Conservation (phyloP, 257 asterid genomes). For the Nicotiana noctiflora region DNA sequence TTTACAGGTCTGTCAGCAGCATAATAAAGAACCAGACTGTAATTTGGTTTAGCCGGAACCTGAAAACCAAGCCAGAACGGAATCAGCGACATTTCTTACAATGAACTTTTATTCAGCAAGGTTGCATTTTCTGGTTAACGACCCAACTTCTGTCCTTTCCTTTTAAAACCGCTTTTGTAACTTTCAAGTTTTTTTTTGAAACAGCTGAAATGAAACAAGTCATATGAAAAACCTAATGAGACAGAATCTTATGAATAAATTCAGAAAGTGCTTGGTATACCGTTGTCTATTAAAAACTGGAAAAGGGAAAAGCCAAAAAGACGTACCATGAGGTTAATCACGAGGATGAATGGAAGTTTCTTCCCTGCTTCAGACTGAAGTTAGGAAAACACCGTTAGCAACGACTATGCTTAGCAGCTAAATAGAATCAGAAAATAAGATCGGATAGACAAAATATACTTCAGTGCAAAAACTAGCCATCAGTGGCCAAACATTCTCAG, state of each 20-base stretch:
- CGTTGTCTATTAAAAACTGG: neutral
- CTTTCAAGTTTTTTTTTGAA: neutral
- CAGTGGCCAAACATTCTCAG: neutral
- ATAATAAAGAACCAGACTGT: constrained; percentile 87
- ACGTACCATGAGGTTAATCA: constrained; percentile 84
- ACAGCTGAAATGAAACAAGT: neutral
- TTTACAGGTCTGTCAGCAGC: constrained; percentile 87
- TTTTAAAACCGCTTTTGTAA: neutral
- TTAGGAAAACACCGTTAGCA: constrained; percentile 22
- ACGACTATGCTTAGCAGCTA: neutral
- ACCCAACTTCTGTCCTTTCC: neutral
- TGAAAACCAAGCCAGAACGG: constrained; percentile 30
- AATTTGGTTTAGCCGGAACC: constrained; percentile 97
- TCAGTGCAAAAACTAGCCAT: neutral
- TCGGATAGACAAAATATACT: too few relatives aligned
- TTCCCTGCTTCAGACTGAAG: constrained; percentile 82
- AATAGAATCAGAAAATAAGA: neutral
- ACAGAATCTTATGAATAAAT: neutral
- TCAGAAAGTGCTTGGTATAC: neutral
- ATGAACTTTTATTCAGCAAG: neutral
- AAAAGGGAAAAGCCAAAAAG: constrained; percentile 1
- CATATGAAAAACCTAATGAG: neutral
- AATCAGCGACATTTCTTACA: neutral
- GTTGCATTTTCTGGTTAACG: neutral
- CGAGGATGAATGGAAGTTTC: constrained; percentile 68